Evolutionary conservation across 768 basidiomycete genomes (phyloP).

Genomic region (Psilocybe tampanensis): DNA sequence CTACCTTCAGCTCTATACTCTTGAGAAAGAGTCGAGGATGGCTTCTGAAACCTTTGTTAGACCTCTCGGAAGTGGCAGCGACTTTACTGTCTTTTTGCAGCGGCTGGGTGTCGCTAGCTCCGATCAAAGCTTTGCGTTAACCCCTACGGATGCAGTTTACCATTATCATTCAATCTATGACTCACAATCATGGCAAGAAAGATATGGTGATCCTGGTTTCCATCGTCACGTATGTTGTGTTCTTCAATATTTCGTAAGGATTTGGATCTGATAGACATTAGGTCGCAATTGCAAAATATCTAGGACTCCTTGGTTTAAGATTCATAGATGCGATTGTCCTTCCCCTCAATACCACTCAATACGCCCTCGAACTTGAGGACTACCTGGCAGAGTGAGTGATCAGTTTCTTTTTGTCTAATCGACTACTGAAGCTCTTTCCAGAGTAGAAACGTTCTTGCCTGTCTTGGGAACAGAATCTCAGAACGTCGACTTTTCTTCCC

Average conservation of each 20-base stretch:
- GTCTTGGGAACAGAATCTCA: conserved; percentile 17
- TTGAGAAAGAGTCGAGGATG: conserved; percentile 31
- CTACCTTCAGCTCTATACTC: conserved; percentile 41
- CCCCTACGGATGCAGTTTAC: conserved; percentile 62
- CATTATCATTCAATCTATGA: conserved; percentile 84
- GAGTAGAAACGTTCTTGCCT: conserved; percentile 52
- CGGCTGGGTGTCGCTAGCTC: conserved; percentile 54
- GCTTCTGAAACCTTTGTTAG: conserved; percentile 44
- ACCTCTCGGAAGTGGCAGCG: conserved; percentile 85
- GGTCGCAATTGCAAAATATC: conserved; percentile 68
- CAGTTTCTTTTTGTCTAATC: background rate
- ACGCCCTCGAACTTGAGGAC: conserved; percentile 62
- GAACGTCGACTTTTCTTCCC: conserved; percentile 39
- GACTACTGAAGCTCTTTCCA: conserved; percentile 19
- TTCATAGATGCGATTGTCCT: conserved; percentile 64
- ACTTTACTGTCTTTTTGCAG: conserved; percentile 92
- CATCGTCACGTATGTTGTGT: conserved; percentile 57
- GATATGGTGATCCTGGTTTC: conserved; percentile 79
- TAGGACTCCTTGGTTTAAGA: conserved; percentile 66
- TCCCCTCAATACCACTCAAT: conserved; percentile 79
- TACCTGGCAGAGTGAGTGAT: conserved; percentile 60
- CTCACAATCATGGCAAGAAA: conserved; percentile 69
- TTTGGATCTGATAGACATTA: conserved; percentile 22
- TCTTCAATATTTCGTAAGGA: background rate
- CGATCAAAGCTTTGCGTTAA: conserved; percentile 41